Evolutionary conservation across 2,329 filamentous ascomycete genomes (phyloP), one percentile per base, ranked within the genome.

Genomic region (Pseudomassariella vexata): DNA sequence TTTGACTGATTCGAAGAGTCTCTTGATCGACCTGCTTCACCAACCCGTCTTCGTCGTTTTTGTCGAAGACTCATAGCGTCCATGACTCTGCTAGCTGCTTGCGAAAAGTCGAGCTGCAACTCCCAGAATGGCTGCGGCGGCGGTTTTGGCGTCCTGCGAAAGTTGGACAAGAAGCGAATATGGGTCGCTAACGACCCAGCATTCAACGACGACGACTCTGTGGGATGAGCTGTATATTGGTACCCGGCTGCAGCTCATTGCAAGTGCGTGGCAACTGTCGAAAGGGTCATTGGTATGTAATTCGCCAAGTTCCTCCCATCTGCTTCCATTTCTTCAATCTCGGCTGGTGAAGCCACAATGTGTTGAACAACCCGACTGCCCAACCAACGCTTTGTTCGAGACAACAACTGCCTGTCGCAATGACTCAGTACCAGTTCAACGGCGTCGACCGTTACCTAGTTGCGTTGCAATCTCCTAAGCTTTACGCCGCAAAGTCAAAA

Each of bases 71-170:
- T 38, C 32, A 35, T 47, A 63, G 65, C 62, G 62, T 65, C 66
- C 68, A 76, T 76, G 71, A 63, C 63, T 70, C 54, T 62, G 57
- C 60, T 56, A 57, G 49, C 55, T 44, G 45, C 45, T 46, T 49
- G 54, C 54, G 49, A 61, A 48, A 49, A 52, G 46, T 64, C 56
- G 56, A 67, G 60, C 55, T 60, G 56, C 48, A 57, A 61, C 56
- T 62, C 55, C 55, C 66, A 70, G 49, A 54, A 76, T 76, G 72
- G 70, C 72, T 56, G 57, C 68, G 54, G 63, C 62, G 60, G 59
- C 62, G 46, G 59, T 72, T 59, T 50, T 65, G 55, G 52, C 54
- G 41, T 59, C 56, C 45, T 59, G 52, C 55, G 59, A 53, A 52
- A 55, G 49, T 55, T 63, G 56, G 59, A 56, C 50, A 57, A 57